A percentile compares a stretch with the other conserved stretches of the same genome.
Conservation (phyloP, 1,284 basidiomycete species). For the Somion occarium region DNA sequence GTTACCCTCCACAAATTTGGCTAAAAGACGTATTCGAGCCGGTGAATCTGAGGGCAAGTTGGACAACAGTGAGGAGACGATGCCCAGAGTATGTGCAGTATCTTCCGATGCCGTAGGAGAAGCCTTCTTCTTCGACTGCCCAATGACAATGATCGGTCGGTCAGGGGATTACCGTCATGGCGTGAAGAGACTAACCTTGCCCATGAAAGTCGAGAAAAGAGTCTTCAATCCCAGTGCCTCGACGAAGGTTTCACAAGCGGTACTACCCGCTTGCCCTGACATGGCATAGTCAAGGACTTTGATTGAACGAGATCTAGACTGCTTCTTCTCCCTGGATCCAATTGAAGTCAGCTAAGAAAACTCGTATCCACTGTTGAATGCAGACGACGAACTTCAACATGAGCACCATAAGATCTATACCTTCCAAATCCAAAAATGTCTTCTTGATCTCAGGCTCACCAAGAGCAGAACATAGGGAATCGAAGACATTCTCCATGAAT, state of each 20-base stretch:
- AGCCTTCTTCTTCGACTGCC: slow-evolving; percentile 26
- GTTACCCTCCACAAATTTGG: slow-evolving; percentile 89
- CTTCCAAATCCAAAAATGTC: slow-evolving; percentile 87
- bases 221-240: slow-evolving; percentile 86
- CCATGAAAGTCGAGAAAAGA: slow-evolving; percentile 90
- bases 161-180: no score
- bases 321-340: slow-evolving; percentile 68
- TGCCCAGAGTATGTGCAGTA: slow-evolving; percentile 81
- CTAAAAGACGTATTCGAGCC: slow-evolving; percentile 76
- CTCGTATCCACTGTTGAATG: neutral
- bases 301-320: slow-evolving; percentile 77
- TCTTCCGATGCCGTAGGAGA: slow-evolving; percentile 67
- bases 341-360: slow-evolving; percentile 9
- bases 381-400: slow-evolving; percentile 78
- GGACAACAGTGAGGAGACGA: slow-evolving; percentile 85
- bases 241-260: slow-evolving; percentile 83
- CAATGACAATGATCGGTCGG: no score
- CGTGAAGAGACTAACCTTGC: no score
- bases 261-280: slow-evolving; percentile 73
- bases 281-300: slow-evolving; percentile 91
- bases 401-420: slow-evolving; percentile 93
- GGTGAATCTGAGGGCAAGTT: slow-evolving; percentile 86
- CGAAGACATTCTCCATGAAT: slow-evolving; percentile 97
- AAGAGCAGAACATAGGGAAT: slow-evolving; percentile 81
- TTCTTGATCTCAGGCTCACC: slow-evolving; percentile 73